Conservation (phyloP, 768 basidiomycete genomes). For the Leucosporidium creatinivorum region DNA sequence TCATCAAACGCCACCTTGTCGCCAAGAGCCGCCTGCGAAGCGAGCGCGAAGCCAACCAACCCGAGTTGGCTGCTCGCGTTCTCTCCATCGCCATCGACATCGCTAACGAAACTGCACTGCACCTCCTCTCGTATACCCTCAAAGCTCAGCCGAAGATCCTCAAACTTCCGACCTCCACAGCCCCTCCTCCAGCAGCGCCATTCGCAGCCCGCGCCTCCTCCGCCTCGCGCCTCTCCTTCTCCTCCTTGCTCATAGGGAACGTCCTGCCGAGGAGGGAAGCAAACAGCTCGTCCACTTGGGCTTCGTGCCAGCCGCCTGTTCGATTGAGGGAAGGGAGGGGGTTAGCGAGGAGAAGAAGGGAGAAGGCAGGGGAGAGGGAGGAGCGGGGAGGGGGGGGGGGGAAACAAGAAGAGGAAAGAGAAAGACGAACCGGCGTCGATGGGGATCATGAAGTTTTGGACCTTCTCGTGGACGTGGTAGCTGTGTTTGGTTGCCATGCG, state of each 20-base stretch:
- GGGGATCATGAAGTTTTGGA: conserved; percentile 95
- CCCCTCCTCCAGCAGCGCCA: not conserved
- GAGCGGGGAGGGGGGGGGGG: too few relatives aligned
- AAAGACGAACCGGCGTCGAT: conserved; percentile 43
- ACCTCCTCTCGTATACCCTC: too few relatives aligned
- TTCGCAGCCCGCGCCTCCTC: too few relatives aligned
- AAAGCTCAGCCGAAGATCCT: not conserved
- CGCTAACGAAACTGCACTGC: too few relatives aligned
- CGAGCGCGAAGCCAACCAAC: too few relatives aligned
- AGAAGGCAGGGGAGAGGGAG: too few relatives aligned
- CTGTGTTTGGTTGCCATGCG: too few relatives aligned
- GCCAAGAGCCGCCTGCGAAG: too few relatives aligned
- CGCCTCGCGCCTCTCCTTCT: conserved; percentile 5
- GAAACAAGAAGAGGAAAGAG: not conserved
- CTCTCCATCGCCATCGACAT: too few relatives aligned
- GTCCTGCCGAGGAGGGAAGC: conserved; percentile 63
- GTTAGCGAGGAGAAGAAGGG: too few relatives aligned
- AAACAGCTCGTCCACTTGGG: conserved; percentile 93
- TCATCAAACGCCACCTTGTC: too few relatives aligned
- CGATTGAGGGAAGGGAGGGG: conserved; percentile 39
- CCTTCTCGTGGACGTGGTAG: conserved; percentile 89
- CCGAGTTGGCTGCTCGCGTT: too few relatives aligned
- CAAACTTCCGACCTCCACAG: not conserved
- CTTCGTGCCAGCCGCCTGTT: conserved; percentile 70
- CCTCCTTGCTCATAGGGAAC: not conserved